Base-by-base conservation (phyloP, 129 eudicot species). In the Flaveria sonorensis region DNA sequence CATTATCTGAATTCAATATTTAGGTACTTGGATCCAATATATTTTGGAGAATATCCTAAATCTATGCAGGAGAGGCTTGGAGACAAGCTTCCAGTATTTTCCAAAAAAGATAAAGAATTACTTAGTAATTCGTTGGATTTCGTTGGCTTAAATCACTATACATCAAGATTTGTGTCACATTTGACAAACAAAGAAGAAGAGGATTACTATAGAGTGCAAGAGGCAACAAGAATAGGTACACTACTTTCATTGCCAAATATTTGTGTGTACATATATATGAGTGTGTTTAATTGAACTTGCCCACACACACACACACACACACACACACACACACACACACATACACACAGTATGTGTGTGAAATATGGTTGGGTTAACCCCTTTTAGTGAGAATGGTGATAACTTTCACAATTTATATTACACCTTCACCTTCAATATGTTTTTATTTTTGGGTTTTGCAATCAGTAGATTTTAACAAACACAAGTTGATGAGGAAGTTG, bases 21-120 rank as follows among this genome's bases (percentile, higher is more conserved):
- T 60, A 90, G 96, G 96, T 90, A 80, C 59, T 78, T 88, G 86
- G 93, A 90, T 79, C 96, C 96, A 62, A 90, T 90, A 71, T 90
- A 51, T 81, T 69, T 71, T 75, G 96, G 96, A 75, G 91, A 90
- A 66, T 90, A 90, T 86, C 96, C 96, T 70, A 78, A 71, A 74
- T 69, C 77, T 36, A 90, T 90, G 96, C 86, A 80, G 19, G 87
- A 88, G 68, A 90, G 81, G 70, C 85, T 90, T 69, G 91, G 93
- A 75, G 87, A 82, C 43, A 51, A 50, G 69, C 96, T 88, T 47
- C 96, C 96, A 23, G 76, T 43, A 23, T 90, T 90, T 71, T 84
- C 91, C 6, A 60, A 73, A 63, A 82, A 85, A 78, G 91, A 90
- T 28, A 90, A 75, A 82, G 86, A 78, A 43, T 48, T 86, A 52